These are phyloP conservation scores for Asterophora parasitica DNA, from an alignment of 768 basidiomycete genomes.

Conservation along the genomic window DNA sequence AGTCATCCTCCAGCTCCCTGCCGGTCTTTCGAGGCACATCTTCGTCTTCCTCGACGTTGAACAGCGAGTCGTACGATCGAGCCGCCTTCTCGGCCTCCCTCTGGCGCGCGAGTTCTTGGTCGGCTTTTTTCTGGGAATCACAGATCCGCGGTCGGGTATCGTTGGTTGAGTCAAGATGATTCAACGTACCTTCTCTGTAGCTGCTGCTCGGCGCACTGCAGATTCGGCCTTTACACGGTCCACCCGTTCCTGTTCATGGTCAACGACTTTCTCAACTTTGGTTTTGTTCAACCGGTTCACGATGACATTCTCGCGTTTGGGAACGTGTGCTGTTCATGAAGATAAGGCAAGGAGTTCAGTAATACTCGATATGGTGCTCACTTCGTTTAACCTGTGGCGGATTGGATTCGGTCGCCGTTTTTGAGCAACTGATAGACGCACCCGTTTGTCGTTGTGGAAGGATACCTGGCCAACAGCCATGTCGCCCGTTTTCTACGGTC, in stretches of 20 bases:
- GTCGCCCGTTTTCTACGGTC: conserved; percentile 85
- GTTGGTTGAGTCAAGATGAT: neutral
- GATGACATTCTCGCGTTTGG: conserved; percentile 79
- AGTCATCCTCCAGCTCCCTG: conserved; percentile 81
- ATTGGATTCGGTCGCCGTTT: neutral
- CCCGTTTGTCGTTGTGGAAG: conserved; percentile 87
- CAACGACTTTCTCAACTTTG: conserved; percentile 75
- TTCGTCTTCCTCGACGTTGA: conserved; percentile 60
- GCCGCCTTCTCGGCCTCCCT: conserved; percentile 87
- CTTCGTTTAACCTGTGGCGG: conserved; percentile 70
- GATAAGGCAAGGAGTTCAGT: conserved; percentile 2
- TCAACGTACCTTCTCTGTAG: conserved; percentile 57
- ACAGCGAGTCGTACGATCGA: conserved; percentile 80
- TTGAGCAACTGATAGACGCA: conserved; percentile 31
- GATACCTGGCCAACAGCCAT: conserved; percentile 97
- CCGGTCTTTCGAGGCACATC: conserved; percentile 51
- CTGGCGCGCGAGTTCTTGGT: conserved; percentile 64
- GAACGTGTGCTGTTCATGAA: conserved; percentile 56
- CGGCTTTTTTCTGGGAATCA: conserved; percentile 66
- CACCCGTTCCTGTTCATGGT: conserved; percentile 85
- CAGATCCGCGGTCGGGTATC: neutral
- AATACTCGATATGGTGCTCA: conserved; percentile 21
- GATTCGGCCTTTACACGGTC: conserved; percentile 79
- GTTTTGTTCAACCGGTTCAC: conserved; percentile 95
- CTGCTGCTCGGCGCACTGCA: conserved; percentile 53